Base-by-base conservation (phyloP, 345 rosid genomes). In the Syzygium oleosum region DNA sequence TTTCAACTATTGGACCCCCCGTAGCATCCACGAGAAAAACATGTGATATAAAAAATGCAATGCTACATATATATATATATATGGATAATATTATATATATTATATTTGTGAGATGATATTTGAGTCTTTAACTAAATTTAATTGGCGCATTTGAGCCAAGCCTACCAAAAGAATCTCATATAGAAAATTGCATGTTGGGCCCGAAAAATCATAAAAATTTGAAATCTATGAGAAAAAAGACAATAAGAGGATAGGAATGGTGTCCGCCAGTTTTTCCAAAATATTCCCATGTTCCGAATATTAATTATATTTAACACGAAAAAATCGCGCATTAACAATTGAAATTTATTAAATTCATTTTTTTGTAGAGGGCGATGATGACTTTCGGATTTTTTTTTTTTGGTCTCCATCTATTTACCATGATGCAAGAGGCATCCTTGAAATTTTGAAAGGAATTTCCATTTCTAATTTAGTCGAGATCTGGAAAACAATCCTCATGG, bases 191-290 rank as follows among this genome's bases (percentile, higher is more conserved):
- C n/a, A 5, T 0, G 73, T n/a, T 0, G 17, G 38, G 17, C 31
- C 38, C 17, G 9, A 55, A 22, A 55, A 13, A 61, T 25, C 14
- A 52, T 52, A 52, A 52, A 51, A 51, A 51, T 14, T 14, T 52
- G 17, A n/a, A n/a, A 61, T n/a, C 13, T 14, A n/a, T 5, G 19
- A 31, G 73, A 38, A 61, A n/a, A n/a, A n/a, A 12, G 73, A n/a
- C 34, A 61, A n/a, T 61, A 61, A 61, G 38, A 61, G 43, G 43
- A 29, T 65, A 31, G 43, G 41, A 31, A 65, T 29, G 78, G 78
- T 4, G 41, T 31, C 0, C 6, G 22, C 12, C 5, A 5, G 21
- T 0, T 41, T 15, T 21, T 4, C 1, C 6, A 0, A 65, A 31
- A 65, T 65, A 65, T 65, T 11, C 31, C 5, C 1, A 65, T 29